These are phyloP conservation scores for Phytophthora tubulina DNA, from an alignment of 352 stramenopile species.

Conservation along the genomic window DNA sequence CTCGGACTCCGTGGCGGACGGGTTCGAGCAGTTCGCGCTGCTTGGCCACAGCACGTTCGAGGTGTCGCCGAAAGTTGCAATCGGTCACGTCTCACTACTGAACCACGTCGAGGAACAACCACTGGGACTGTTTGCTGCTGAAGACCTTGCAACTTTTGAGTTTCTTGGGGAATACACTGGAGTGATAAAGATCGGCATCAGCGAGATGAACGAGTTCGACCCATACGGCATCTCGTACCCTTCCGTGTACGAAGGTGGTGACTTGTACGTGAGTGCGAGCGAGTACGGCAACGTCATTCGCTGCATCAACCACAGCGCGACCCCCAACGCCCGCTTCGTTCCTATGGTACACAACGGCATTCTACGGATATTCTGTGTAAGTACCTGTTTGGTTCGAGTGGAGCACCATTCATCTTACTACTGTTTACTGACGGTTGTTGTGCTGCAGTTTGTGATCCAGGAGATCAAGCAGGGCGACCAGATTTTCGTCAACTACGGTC, in stretches of 20 bases:
- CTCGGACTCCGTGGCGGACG: slow-evolving; percentile 58
- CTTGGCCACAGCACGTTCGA: slow-evolving; percentile 31
- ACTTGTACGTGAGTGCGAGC: slow-evolving; percentile 73
- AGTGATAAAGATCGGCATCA: slow-evolving; percentile 63
- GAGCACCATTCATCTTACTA: neutral
- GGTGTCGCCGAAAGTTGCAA: slow-evolving; percentile 60
- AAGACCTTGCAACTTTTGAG: slow-evolving; percentile 49
- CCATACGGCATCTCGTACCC: slow-evolving; percentile 79
- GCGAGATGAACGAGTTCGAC: slow-evolving; percentile 55
- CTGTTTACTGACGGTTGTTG: slow-evolving; percentile 7
- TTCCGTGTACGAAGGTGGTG: slow-evolving; percentile 69
- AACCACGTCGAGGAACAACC: slow-evolving; percentile 55
- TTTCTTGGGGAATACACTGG: slow-evolving; percentile 80
- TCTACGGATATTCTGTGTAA: slow-evolving; percentile 82
- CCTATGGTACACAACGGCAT: slow-evolving; percentile 74
- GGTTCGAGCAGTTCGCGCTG: slow-evolving; percentile 54
- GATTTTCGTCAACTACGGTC: slow-evolving; percentile 82
- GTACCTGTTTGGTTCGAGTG: slow-evolving; percentile 17
- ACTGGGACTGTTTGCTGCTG: slow-evolving; percentile 70
- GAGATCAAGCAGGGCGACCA: slow-evolving; percentile 59
- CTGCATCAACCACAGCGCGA: slow-evolving; percentile 81
- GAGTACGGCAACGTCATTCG: slow-evolving; percentile 84
- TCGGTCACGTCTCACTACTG: slow-evolving; percentile 65
- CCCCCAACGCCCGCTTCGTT: slow-evolving; percentile 69
- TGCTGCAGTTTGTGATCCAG: slow-evolving; percentile 62